Percentiles rank a stretch among this genome's conserved stretches.
Evolutionary conservation across 441 rosid genomes (phyloP).

Genomic region (Euphorbia corollata): DNA sequence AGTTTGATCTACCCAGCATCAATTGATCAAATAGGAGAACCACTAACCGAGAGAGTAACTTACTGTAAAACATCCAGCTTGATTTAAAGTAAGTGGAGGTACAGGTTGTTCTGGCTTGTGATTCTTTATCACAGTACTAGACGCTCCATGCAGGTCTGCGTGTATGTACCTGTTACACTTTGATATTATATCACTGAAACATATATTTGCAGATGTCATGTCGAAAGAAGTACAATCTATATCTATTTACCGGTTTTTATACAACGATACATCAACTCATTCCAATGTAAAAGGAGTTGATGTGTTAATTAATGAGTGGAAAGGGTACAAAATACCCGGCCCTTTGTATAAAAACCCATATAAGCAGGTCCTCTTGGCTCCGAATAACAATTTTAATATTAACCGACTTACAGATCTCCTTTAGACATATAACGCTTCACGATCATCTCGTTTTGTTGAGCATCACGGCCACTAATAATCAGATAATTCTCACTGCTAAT

Average conservation of each 20-base stretch:
- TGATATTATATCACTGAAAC: constrained; percentile 2
- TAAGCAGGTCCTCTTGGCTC: background rate
- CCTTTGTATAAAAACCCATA: no score
- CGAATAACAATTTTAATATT: constrained; percentile 1
- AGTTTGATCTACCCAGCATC: constrained; percentile 14
- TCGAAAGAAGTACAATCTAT: constrained; percentile 3
- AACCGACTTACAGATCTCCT: constrained; percentile 81
- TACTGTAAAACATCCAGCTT: constrained; percentile 94
- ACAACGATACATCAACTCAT: no score
- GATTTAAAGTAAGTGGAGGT: constrained; percentile 92
- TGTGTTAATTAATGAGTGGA: no score
- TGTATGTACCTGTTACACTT: constrained; percentile 70
- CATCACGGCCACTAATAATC: constrained; percentile 93
- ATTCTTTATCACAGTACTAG: constrained; percentile 92
- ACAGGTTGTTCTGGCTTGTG: constrained; percentile 82
- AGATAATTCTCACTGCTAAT: constrained; percentile 90
- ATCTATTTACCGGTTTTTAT: no score
- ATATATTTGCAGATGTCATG: background rate
- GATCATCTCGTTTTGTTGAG: constrained; percentile 96
- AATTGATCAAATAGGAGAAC: background rate
- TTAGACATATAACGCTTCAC: constrained; percentile 98
- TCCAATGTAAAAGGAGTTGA: no score
- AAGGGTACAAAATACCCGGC: no score
- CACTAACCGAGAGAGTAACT: constrained; percentile 15
- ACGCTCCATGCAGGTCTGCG: constrained; percentile 96